Evolutionary conservation across 495 filamentous ascomycete species (phyloP).

Genomic region (Podospora australis): DNA sequence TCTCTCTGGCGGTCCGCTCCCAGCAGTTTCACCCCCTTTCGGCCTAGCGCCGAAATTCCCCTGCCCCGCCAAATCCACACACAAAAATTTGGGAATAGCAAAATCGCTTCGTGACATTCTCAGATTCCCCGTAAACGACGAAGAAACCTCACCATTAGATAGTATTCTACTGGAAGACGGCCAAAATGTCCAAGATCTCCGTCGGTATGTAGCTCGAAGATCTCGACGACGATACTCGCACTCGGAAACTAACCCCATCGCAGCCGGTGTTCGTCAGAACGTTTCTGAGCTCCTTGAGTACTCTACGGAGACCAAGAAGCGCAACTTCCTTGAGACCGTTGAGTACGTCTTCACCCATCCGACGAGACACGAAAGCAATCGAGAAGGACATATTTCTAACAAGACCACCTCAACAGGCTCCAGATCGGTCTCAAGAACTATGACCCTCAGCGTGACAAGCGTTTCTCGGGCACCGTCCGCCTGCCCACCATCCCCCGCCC

Average conservation of each 20-base stretch:
- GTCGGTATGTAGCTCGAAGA: conserved; percentile 45
- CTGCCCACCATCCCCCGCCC: conserved; percentile 76
- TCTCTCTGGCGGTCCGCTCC: too few species aligned
- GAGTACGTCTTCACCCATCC: conserved; percentile 16
- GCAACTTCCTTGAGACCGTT: conserved; percentile 76
- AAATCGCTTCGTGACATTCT: conserved; percentile 2
- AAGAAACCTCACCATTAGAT: conserved; percentile 69
- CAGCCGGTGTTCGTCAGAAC: conserved; percentile 94
- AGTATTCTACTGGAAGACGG: conserved; percentile 35
- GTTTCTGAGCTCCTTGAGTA: conserved; percentile 86
- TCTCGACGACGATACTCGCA: not conserved
- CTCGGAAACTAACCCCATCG: conserved; percentile 18
- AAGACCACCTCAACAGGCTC: conserved; percentile 42
- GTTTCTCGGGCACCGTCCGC: conserved; percentile 91
- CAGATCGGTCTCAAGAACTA: conserved; percentile 99
- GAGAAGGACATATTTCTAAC: conserved; percentile 1
- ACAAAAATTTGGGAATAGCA: not conserved
- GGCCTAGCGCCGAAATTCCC: too few species aligned
- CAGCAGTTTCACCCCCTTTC: too few species aligned
- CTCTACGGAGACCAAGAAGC: conserved; percentile 96
- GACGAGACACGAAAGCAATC: not conserved
- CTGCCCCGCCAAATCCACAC: conserved; percentile 1
- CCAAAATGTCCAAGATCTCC: conserved; percentile 64
- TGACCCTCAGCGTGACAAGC: conserved; percentile 99
- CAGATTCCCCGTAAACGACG: conserved; percentile 26